Evolutionary conservation across 768 basidiomycete genomes (phyloP), one percentile per base, ranked within the genome.

Genomic region (Rickenella mellea): DNA sequence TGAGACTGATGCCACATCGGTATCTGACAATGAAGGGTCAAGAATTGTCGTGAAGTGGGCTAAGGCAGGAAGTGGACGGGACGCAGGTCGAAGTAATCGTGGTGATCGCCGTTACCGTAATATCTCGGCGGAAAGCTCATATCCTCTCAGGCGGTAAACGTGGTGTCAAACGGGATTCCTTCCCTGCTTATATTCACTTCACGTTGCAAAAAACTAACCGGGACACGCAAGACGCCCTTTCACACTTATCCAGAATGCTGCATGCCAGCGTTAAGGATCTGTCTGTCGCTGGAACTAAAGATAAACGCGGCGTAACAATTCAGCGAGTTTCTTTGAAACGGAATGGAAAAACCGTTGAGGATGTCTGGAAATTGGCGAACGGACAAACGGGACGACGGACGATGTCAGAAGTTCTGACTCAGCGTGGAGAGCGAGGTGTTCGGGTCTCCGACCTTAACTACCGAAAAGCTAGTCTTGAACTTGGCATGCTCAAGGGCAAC

Each of bases 401-500:
- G 3, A 57, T 66, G 7, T 61, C 74, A 29, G 74, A 88, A 17
- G 79, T 71, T 6, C 45, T 83, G 19, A 71, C 65, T 17, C 74
- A 80, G 53, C 74, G 93, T 25, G 94, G 90, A 15, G 94, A 98
- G 48, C 75, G 89, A 31, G 94, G 93, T 1, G 69, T 96, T 32
- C 68, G 94, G 43, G 80, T 97, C 40, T 78, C 88, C 0, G 93
- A 98, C 60, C 62, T 98, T 48, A 78, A 76, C 37, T 98, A 98
- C 60, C 73, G 81, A 40, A 83, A 86, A 53, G 72, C 79, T 1
- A 72, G 78, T 45, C 62, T 99, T 33, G 92, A 97, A 58, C 69
- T 99, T 35, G 96, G 96, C 5, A 90, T 93, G 89, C 67, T 98
- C 53, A 91, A 92, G 61, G 96, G 96, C 7, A 99, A 99, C 59